Evolutionary conservation across 2,329 filamentous ascomycete species (phyloP).

Genomic region (Plectosphaerella cucumerina): DNA sequence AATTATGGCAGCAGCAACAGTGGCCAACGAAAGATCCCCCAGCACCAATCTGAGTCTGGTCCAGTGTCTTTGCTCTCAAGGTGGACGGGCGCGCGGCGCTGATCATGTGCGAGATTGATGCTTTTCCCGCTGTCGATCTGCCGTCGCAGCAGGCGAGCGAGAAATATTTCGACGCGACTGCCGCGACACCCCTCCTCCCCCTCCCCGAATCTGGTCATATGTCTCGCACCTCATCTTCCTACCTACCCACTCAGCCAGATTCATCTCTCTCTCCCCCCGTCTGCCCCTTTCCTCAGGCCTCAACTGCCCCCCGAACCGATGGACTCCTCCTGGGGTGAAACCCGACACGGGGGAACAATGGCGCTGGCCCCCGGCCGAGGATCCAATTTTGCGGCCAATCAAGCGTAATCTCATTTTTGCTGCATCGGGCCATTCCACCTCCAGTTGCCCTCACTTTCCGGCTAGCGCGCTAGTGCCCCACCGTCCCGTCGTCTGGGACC

Average conservation of each 20-base stretch:
- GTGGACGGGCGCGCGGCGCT: not conserved
- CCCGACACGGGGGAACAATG: not conserved
- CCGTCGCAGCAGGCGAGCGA: too few relatives aligned
- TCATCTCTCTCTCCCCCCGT: too few relatives aligned
- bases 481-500: not conserved
- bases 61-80: too few relatives aligned
- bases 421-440: constrained; percentile 3
- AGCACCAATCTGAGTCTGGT: not conserved
- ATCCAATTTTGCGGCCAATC: not conserved
- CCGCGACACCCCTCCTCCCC: constrained; percentile 30
- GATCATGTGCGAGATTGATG: not conserved
- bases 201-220: constrained; percentile 34
- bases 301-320: too few relatives aligned
- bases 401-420: constrained; percentile 1
- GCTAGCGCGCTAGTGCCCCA: not conserved
- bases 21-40: not conserved
- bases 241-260: too few relatives aligned
- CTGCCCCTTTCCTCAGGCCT: too few relatives aligned
- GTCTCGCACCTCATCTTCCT: too few relatives aligned
- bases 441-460: constrained; percentile 1
- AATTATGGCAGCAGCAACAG: not conserved
- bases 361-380: not conserved
- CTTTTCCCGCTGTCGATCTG: not conserved
- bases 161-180: too few relatives aligned
- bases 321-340: constrained; percentile 1